A percentile compares a stretch with the other conserved stretches of the same genome.
Conservation (phyloP, 1,139 yeast genomes). For the Hanseniaspora sp. region DNA sequence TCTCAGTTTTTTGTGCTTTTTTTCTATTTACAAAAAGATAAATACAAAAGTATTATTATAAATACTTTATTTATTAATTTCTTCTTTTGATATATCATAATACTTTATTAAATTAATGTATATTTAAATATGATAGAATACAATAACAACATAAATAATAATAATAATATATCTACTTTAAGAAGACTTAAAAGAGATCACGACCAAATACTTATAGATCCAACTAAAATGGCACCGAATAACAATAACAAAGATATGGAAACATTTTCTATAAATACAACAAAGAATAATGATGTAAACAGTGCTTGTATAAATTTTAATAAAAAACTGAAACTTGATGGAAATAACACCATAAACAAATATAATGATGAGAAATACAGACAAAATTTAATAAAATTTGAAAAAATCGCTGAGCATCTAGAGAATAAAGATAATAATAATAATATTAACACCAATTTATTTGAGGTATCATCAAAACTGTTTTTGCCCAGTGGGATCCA, state of each 20-base stretch:
- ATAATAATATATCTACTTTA: too few species aligned
- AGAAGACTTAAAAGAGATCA: background rate
- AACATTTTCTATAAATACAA: background rate
- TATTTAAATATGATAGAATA: too few species aligned
- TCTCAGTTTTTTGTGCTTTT: too few species aligned
- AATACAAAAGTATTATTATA: too few species aligned
- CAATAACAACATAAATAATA: background rate
- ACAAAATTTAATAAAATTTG: background rate
- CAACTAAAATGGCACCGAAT: background rate
- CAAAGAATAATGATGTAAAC: background rate
- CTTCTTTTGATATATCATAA: too few species aligned
- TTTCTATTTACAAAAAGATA: too few species aligned
- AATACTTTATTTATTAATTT: too few species aligned
- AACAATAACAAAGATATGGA: background rate
- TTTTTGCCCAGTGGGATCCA: slow-evolving; percentile 28
- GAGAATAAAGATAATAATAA: slow-evolving; percentile 3
- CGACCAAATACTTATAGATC: background rate
- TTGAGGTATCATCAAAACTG: slow-evolving; percentile 28
- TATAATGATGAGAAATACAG: background rate
- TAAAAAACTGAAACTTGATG: slow-evolving; percentile 9
- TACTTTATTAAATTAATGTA: background rate
- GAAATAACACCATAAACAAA: background rate
- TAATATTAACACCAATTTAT: slow-evolving; percentile 18
- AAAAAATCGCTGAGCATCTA: background rate
- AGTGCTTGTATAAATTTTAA: background rate